Base-by-base conservation (phyloP, 2,329 filamentous ascomycete species). In the Colletotrichum sp. region DNA sequence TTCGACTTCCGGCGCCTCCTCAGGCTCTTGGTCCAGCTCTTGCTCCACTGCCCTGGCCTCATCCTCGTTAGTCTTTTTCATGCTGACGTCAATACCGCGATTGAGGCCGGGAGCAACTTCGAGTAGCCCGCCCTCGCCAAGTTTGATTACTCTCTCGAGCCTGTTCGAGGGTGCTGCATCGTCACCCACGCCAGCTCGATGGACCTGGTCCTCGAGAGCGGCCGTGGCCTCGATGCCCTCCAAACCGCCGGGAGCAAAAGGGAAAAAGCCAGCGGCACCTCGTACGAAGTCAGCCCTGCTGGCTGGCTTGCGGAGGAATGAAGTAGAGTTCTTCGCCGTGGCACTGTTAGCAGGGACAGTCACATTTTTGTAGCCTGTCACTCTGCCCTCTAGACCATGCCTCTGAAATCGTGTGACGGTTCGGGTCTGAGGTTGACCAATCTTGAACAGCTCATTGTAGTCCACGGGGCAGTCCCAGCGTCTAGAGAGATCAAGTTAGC, bases 281-380 rank as follows among this genome's bases (percentile, higher is more conserved):
- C 96, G 91, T 15, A 99, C 96, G 84, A 99, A 98, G 66, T 99
- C 96, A 34, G 95, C 95, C 77, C 95, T 92, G 73, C 92, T 93
- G 16, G 95, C 96, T 5, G 96, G 96, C 82, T 98, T 98, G 62
- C 97, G 92, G 18, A 95, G 88, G 55, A 98, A 89, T 7, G 96
- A 98, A 0, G 96, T 99, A 4, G 96, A 98, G 82, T 98, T 98
- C 86, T 98, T 99, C 64, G 96, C 96, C 18, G 95, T 98, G 18
- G 95, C 95, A 80, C 94, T 98, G 81, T 93, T 95, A 39, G 95
- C 95, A 7, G 96, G 95, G 10, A 99, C 93, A 1, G 97, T 98
- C 67, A 99, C 95, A 83, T 98, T 97, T 82, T 93, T 94, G 85
- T 99, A 99, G 67, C 96, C 96, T 10, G 95, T 98, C 28, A 99